phyloP scores from a whole-genome alignment of 2,329 filamentous ascomycete species.

The Trichoderma breve region DNA sequence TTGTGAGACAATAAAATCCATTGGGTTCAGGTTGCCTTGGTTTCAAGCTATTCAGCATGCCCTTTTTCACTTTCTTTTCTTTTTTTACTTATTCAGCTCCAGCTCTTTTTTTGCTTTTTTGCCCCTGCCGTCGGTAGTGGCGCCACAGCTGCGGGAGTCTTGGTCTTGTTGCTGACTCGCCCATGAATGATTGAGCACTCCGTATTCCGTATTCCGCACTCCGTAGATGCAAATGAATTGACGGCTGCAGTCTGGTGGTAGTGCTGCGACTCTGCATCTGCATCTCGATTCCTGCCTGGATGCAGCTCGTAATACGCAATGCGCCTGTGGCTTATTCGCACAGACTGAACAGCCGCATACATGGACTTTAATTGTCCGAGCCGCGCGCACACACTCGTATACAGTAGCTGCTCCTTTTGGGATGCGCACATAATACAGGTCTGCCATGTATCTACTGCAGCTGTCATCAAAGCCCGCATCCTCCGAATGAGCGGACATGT shows the following conservation, averaged over 20 bases:
- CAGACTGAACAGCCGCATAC: not conserved
- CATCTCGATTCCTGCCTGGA: not conserved
- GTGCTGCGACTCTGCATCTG: not conserved
- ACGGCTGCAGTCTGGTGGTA: not conserved
- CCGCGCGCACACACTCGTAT: not conserved
- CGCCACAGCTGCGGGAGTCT: not conserved
- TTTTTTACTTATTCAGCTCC: not conserved
- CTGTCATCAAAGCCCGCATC: not conserved
- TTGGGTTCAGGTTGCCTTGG: slow-evolving; percentile 6
- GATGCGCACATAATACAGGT: not conserved
- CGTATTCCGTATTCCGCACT: not conserved
- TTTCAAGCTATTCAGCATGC: not conserved
- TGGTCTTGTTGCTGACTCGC: not conserved
- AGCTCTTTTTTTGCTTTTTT: not conserved
- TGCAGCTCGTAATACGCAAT: not conserved
- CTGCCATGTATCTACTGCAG: not conserved
- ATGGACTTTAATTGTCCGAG: not conserved
- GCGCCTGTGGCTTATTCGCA: not conserved
- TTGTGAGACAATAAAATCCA: slow-evolving; percentile 11
- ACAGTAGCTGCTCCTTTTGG: not conserved
- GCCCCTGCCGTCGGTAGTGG: slow-evolving; percentile 14
- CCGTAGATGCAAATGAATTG: not conserved
- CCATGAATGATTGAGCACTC: not conserved
- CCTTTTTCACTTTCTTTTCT: not conserved
- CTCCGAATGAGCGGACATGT: not conserved